Evolutionary conservation across 495 filamentous ascomycete genomes (phyloP), one percentile per base, ranked within the genome.

Genomic region (Tuber calosporum): DNA sequence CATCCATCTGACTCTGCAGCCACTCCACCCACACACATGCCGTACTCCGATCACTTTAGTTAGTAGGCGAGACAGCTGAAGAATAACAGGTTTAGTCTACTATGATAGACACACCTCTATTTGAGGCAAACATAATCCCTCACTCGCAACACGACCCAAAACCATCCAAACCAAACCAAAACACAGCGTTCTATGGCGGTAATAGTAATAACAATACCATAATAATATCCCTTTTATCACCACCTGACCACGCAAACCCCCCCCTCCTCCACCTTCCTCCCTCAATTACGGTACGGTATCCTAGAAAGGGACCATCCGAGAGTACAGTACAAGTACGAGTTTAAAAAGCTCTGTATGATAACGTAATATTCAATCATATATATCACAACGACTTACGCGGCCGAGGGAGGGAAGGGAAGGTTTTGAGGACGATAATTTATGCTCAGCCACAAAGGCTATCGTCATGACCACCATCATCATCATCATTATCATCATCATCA

Each of bases 391-490:
- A 45, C 42, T 45, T 45, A 45, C 42, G 45, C 45, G 45, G 45
- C 45, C 19, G 19, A 45, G 43, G 43, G 19, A 22, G 20, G 43
- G 0, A 4, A 22, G 43, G 43, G 43, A n/a, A n/a, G n/a, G n/a
- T n/a, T n/a, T n/a, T n/a, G n/a, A n/a, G n/a, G n/a, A n/a, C n/a
- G n/a, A n/a, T n/a, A n/a, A n/a, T n/a, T n/a, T 45, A 48, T 48
- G 45, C 45, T 48, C 20, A 22, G 45, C 73, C 9, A 74, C 76
- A 68, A 73, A n/a, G 73, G 42, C 74, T 69, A 77, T 77, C 75
- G 69, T 77, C 53, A 70, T 80, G 69, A 26, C 80, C 79, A 22
- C 83, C 82, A 37, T 83, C 85, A 34, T 87, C 88, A 72, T 90
- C 88, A 69, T 84, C 76, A 58, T 70, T 69, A 77, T 77, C 75